These are phyloP conservation scores for Acorus gramineus DNA, from an alignment of 106 monocot genomes.

Conservation along the genomic window DNA sequence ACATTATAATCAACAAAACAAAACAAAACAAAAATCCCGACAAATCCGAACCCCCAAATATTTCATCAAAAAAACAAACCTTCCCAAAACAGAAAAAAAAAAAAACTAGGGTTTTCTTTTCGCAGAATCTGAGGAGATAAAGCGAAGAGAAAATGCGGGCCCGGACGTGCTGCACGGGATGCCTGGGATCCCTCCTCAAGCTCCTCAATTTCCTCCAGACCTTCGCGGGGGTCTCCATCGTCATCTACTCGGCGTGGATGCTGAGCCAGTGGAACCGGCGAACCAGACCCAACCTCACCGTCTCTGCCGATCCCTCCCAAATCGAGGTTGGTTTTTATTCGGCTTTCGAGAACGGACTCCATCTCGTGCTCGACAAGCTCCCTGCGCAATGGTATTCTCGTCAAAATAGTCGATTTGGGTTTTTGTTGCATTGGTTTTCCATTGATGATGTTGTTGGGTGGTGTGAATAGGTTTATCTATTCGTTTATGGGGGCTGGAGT, in stretches of 20 bases:
- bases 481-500: conserved; percentile 50
- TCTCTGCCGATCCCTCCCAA: too few relatives aligned
- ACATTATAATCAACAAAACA: too few relatives aligned
- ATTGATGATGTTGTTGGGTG: background rate
- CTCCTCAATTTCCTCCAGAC: conserved; percentile 68
- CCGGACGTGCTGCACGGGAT: conserved; percentile 19
- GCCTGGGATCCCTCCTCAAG: conserved; percentile 48
- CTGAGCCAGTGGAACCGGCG: conserved; percentile 26
- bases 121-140: background rate
- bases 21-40: too few relatives aligned
- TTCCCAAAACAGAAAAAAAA: too few relatives aligned
- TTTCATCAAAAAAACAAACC: too few relatives aligned
- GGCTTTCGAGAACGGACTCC: conserved; percentile 3
- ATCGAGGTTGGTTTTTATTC: background rate
- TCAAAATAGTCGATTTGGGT: background rate
- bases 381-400: conserved; percentile 53
- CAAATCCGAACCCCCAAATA: too few relatives aligned
- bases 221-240: conserved; percentile 52
- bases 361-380: conserved; percentile 29
- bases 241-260: conserved; percentile 61
- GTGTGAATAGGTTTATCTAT: conserved; percentile 49
- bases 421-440: background rate
- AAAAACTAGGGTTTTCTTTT: background rate
- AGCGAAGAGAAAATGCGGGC: conserved; percentile 25
- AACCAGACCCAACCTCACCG: background rate